phyloP scores from a whole-genome alignment of 345 rosid species.

The Rhodomyrtus tomentosa region DNA sequence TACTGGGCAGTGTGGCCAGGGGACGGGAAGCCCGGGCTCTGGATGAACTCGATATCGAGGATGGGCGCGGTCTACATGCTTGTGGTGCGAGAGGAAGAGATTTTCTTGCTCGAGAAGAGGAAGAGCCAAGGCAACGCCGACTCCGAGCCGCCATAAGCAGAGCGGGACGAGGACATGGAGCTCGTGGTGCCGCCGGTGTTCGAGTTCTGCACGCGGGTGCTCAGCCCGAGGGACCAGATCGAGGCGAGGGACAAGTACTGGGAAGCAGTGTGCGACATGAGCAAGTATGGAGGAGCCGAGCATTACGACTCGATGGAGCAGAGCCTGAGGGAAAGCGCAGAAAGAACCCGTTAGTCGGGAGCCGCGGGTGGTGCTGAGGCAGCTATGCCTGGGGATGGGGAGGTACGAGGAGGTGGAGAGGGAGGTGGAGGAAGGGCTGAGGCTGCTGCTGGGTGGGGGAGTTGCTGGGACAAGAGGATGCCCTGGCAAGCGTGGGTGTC shows the following conservation, averaged over 20 bases:
- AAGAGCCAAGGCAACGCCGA: constrained; percentile 17
- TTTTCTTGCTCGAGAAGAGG: constrained; percentile 36
- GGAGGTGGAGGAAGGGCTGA: constrained; percentile 55
- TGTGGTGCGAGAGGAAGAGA: constrained; percentile 73
- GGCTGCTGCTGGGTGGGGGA: constrained; percentile 73
- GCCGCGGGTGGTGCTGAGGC: constrained; percentile 65
- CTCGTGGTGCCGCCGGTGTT: constrained; percentile 75
- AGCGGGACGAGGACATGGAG: constrained; percentile 61
- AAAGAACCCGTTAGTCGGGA: constrained; percentile 82
- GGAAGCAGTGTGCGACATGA: constrained; percentile 57
- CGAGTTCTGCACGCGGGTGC: constrained; percentile 39
- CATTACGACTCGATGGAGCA: constrained; percentile 39
- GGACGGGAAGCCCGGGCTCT: constrained; percentile 72
- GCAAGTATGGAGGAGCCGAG: constrained; percentile 9
- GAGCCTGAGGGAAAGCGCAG: constrained; percentile 27
- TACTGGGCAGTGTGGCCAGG: constrained; percentile 76
- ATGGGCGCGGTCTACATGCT: constrained; percentile 72
- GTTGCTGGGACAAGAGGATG: constrained; percentile 92
- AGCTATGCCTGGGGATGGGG: constrained; percentile 45
- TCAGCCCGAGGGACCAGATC: constrained; percentile 47
- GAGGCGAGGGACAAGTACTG: constrained; percentile 60
- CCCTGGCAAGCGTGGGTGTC: constrained; percentile 96
- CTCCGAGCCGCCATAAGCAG: constrained; percentile 7
- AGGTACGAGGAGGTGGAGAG: constrained; percentile 59
- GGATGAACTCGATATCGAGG: constrained; percentile 66